Evolutionary conservation across 1,284 basidiomycete genomes (phyloP).

Genomic region (Coniophora puteana): DNA sequence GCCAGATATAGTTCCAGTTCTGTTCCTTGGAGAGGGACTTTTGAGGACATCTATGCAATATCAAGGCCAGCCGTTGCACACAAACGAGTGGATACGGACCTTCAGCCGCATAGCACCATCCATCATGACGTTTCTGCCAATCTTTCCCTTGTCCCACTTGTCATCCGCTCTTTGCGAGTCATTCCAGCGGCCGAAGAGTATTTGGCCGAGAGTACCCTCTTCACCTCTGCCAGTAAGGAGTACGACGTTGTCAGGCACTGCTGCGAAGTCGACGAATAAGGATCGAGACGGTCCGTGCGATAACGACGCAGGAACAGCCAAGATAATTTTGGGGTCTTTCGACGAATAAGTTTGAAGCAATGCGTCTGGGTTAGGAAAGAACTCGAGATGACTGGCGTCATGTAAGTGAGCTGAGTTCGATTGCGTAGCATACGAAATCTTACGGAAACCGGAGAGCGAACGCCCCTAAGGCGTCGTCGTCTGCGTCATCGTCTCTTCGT

Average conservation of each 20-base stretch:
- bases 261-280: constrained; percentile 83
- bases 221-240: constrained; percentile 79
- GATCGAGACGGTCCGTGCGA: constrained; percentile 90
- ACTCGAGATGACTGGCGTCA: constrained; percentile 79
- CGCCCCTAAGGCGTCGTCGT: constrained; percentile 74
- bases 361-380: constrained; percentile 81
- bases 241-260: constrained; percentile 78
- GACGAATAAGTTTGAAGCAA: constrained; percentile 81
- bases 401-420: constrained; percentile 7
- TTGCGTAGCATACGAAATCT: constrained; percentile 13
- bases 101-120: constrained; percentile 64
- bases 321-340: constrained; percentile 87
- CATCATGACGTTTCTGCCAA: constrained; percentile 81
- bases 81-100: constrained; percentile 37
- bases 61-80: not conserved
- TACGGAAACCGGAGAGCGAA: constrained; percentile 75
- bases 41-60: constrained; percentile 70
- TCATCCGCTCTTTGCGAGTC: constrained; percentile 69
- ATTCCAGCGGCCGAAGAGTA: constrained; percentile 88
- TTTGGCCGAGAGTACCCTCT: constrained; percentile 75
- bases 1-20: constrained; percentile 84
- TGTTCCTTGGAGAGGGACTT: constrained; percentile 81
- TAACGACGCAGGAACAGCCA: constrained; percentile 89
- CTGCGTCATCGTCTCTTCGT: constrained; percentile 59
- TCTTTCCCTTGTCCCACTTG: constrained; percentile 85